phyloP scores from a whole-genome alignment of 345 rosid species.

The Lagerstroemia speciosa region DNA sequence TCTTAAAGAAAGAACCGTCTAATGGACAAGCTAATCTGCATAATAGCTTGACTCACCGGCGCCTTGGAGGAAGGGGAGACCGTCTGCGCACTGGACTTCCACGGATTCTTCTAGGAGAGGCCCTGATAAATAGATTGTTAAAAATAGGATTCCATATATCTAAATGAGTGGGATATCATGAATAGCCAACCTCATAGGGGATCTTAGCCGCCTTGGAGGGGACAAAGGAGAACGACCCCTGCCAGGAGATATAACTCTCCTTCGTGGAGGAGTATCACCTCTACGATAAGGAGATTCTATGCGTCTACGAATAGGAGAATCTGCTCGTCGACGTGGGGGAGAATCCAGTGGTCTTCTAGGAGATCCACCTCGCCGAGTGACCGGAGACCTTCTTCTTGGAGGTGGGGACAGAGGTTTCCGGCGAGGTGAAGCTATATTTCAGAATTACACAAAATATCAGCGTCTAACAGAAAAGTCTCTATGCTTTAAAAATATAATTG shows the following conservation, averaged over 20 bases:
- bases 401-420: conserved; percentile 61
- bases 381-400: conserved; percentile 80
- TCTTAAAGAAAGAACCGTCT: neutral
- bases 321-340: conserved; percentile 61
- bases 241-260: conserved; percentile 58
- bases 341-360: conserved; percentile 72
- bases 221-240: conserved; percentile 78
- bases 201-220: conserved; percentile 71
- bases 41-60: conserved; percentile 43
- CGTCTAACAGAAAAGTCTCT: neutral
- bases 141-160: conserved; percentile 6
- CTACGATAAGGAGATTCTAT: conserved; percentile 66
- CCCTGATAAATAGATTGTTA: conserved; percentile 30
- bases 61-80: conserved; percentile 76
- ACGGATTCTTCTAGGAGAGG: conserved; percentile 79
- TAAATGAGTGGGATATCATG: conserved; percentile 2
- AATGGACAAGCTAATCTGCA: neutral
- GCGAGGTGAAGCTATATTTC: conserved; percentile 55
- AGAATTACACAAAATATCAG: neutral
- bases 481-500: neutral
- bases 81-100: conserved; percentile 90
- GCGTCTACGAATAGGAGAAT: conserved; percentile 74
- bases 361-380: conserved; percentile 59
- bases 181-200: conserved; percentile 63
- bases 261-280: conserved; percentile 63